Percentiles rank a stretch among this genome's conserved stretches.
Conservation (phyloP, 331 rosid genomes). For the Prunus yedoensis region DNA sequence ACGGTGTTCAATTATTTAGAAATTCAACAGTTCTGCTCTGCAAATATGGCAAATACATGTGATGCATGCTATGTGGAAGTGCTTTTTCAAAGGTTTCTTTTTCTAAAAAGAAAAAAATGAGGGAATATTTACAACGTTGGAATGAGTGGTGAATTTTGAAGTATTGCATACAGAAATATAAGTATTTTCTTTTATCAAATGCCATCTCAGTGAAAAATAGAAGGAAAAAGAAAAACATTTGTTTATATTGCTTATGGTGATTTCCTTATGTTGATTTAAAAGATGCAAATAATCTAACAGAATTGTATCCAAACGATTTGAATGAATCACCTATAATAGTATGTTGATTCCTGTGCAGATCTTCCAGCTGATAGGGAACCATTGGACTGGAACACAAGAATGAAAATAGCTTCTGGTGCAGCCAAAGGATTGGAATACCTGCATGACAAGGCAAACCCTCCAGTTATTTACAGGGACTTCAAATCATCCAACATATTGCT, state of each 20-base stretch:
- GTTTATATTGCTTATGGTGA: too few species aligned
- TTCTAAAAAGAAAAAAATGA: not conserved
- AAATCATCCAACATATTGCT: conserved; percentile 92
- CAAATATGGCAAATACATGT: not conserved
- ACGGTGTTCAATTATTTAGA: conserved; percentile 4
- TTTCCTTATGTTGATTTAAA: not conserved
- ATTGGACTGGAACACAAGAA: conserved; percentile 90
- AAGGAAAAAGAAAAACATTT: not conserved
- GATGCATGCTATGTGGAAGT: not conserved
- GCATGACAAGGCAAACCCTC: conserved; percentile 97
- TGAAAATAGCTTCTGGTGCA: conserved; percentile 93
- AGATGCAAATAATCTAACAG: not conserved
- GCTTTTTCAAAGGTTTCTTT: not conserved
- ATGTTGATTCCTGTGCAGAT: conserved; percentile 48
- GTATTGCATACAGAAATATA: not conserved
- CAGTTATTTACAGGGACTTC: conserved; percentile 92
- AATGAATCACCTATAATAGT: not conserved
- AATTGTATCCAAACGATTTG: not conserved
- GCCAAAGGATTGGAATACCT: conserved; percentile 90
- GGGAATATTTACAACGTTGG: not conserved
- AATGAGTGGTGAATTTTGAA: not conserved
- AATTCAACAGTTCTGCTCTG: not conserved
- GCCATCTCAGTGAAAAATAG: not conserved
- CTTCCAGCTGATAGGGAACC: conserved; percentile 83
- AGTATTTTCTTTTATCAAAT: not conserved